Base-by-base conservation (phyloP, 2,329 filamentous ascomycete species). In the Celoporthe dispersa region DNA sequence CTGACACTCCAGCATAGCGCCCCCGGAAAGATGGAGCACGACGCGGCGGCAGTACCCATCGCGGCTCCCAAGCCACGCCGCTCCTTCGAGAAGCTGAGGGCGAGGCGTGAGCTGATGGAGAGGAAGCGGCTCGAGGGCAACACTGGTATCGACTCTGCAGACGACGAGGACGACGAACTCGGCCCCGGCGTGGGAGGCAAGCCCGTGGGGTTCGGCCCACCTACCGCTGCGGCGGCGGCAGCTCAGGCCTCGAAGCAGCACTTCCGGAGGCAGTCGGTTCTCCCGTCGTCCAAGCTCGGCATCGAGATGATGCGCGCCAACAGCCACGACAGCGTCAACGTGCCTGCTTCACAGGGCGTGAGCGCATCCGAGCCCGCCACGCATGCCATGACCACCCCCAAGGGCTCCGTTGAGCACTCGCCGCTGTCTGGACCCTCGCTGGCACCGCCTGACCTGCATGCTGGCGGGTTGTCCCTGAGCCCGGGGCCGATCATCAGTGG, bases 251-350 rank as follows among this genome's bases (percentile, higher is more conserved):
- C 66, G 19, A 73, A 75, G 1, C 77, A 79, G 81, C 80, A 91
- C 80, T 79, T 83, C 55, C 84, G 87, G 51, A 83, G 81, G 70
- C 89, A 90, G 73, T 81, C 83, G 22, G 84, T 85, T 51, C 85
- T 92, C 33, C 91, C 92, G 16, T 92, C 91, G 67, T 97, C 94
- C 0, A 98, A 97, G 80, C 87, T 98, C 1, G 94, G 94, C 1
- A 96, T 94, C 64, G 95, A 98, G 80, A 98, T 98, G 95, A 95
- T 98, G 93, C 90, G 95, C 63, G 97, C 95, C 28, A 97, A 97
- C 79, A 97, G 94, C 77, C 92, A 95, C 75, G 95, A 97, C 64
- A 97, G 94, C 76, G 88, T 93, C 68, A 84, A 84, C 1, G 66
- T 86, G 16, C 71, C 73, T 57, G 64, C 53, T 9, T 80, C 81